Conservation (phyloP, 345 rosid genomes). For the Lenwebbia sp. region DNA sequence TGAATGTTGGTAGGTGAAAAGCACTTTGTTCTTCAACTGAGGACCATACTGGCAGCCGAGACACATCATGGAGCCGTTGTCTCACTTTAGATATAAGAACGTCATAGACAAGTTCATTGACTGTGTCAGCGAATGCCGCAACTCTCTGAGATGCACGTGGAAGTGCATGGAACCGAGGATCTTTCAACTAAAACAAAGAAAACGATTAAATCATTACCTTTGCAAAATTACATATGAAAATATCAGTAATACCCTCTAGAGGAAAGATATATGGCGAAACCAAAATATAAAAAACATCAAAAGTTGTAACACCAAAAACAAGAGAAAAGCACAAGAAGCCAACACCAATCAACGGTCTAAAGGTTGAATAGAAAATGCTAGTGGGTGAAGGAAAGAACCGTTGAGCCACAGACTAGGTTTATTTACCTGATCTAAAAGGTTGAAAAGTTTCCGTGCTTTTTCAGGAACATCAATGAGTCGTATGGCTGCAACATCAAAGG, state of each 20-base stretch:
- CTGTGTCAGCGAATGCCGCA: slow-evolving; percentile 69
- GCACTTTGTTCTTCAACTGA: slow-evolving; percentile 78
- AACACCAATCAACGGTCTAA: neutral
- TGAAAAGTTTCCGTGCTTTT: slow-evolving; percentile 74
- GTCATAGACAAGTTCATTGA: slow-evolving; percentile 88
- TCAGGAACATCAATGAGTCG: slow-evolving; percentile 79
- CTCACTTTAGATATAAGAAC: slow-evolving; percentile 94
- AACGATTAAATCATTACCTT: neutral
- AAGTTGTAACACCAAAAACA: neutral
- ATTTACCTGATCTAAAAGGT: slow-evolving; percentile 80
- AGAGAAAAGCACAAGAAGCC: neutral
- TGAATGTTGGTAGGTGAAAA: slow-evolving; percentile 79
- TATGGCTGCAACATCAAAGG: slow-evolving; percentile 82
- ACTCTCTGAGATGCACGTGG: slow-evolving; percentile 90
- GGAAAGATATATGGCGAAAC: neutral
- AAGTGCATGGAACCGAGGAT: slow-evolving; percentile 95
- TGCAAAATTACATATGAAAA: neutral
- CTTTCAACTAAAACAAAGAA: slow-evolving; percentile 64
- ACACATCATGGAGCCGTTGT: slow-evolving; percentile 76
- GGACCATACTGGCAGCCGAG: slow-evolving; percentile 82
- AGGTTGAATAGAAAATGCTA: neutral
- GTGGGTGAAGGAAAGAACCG: neutral
- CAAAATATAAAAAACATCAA: neutral
- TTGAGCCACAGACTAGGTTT: neutral
- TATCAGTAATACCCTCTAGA: neutral